Evolutionary conservation across 768 basidiomycete species (phyloP), one percentile per base, ranked within the genome.

Genomic region (Agaricus blazei): DNA sequence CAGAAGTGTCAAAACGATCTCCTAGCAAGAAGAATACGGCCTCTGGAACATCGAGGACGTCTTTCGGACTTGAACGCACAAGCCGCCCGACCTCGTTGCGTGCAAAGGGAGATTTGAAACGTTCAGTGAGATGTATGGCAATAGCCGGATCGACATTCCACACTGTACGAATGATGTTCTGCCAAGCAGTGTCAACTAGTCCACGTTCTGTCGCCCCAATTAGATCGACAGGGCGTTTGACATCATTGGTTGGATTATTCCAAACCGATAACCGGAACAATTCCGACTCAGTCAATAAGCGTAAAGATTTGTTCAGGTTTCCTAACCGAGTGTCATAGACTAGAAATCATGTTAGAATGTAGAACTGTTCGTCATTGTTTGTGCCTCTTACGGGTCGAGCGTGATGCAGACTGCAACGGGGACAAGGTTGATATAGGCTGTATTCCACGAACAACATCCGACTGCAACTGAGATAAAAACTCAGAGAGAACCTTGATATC

Each of bases 401-500:
- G 75, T 11, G 70, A 71, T 14, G 67, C 67, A 12, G 70, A 67
- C 58, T 85, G 84, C 4, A 74, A 65, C 24, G 78, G 75, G 0
- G 84, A 74, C 23, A 90, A 65, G 62, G 88, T 90, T 4, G 87
- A 85, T 41, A 87, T 77, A 3, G 77, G 69, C 49, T 73, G 65
- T 27, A 75, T 71, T 29, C 82, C 84, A 51, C 87, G 79, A 40
- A 90, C 76, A 0, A 77, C 70, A 67, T 98, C 96, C 0, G 79
- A 76, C 62, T 89, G 85, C 29, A 98, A 71, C 60, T 87, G 85
- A 0, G 81, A 80, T 27, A 90, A 66, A 64, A 99, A 91, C 63
- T 98, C 93, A 15, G 84, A 83, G 6, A 98, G 71, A 0, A 96
- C 77, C 67, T 88, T 92, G 63, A 94, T 81, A 65, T 98, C 96